Evolutionary conservation across 371 early-diverging fungal genomes (phyloP), one percentile per base, ranked within the genome.

Genomic region (Zopfochytrium polystomum): DNA sequence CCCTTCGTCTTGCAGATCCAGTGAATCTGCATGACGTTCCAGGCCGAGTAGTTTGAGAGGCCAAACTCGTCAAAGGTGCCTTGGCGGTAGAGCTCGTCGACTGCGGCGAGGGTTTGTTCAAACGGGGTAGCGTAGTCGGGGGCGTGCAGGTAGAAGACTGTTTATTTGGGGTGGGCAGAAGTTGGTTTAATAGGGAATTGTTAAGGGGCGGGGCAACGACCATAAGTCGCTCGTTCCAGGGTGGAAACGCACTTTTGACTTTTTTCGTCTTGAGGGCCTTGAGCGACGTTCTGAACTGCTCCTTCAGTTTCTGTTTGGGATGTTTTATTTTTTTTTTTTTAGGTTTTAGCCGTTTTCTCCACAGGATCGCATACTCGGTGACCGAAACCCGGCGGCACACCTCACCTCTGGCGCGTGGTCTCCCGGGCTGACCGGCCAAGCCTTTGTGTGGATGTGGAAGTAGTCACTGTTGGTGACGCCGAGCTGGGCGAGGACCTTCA

Each of bases 401-500:
- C 53, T 55, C 65, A 44, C 74, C 70, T 66, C 79, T 7, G 81
- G 79, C 23, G 66, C 60, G 52, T 81, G 80, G 25, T 76, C 77
- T 23, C 87, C 87, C 2, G 77, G 59, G 46, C 70, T 64, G 26
- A 72, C 58, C 0, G 87, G 87, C 46, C 66, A 79, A 20, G 79
- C 79, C 50, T 85, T 85, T 15, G 85, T 85, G 30, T 80, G 80
- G 30, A 80, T 53, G 6, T 64, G 66, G 55, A 74, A 79, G 7
- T 35, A 32, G 13, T 23, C 34, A 18, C 27, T 20, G 38, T 33
- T 52, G 26, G 59, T 62, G 27, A 71, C 79, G 20, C 68, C 48
- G 30, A 83, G 34, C 25, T 79, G 70, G 3, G 60, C 75, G 38
- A 82, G 72, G n/a, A n/a, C n/a, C n/a, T n/a, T n/a, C n/a, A n/a